Percentiles rank a stretch among this genome's conserved stretches.
Evolutionary conservation across 768 basidiomycete species (phyloP).

Genomic region (Rhizopogon vinicolor): DNA sequence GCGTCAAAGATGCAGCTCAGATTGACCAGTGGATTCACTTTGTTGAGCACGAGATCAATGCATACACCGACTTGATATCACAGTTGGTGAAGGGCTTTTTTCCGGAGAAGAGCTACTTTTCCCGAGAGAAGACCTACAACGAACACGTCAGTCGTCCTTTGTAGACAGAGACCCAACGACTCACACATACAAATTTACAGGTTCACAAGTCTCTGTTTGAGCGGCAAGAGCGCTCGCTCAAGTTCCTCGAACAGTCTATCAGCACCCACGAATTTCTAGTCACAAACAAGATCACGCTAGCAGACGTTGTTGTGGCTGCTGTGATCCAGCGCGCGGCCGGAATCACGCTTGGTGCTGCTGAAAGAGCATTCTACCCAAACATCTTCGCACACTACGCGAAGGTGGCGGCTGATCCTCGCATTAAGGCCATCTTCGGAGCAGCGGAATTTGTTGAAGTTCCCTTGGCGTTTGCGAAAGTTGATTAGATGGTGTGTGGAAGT

Average conservation of each 20-base stretch:
- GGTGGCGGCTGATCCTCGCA: slow-evolving; percentile 12
- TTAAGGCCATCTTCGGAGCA: slow-evolving; percentile 13
- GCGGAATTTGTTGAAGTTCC: slow-evolving; percentile 14
- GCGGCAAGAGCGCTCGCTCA: slow-evolving; percentile 18
- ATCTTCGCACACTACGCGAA: slow-evolving; percentile 22
- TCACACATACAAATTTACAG: slow-evolving; percentile 2
- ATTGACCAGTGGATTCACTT: slow-evolving; percentile 29
- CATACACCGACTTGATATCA: slow-evolving; percentile 15
- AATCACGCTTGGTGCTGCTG: slow-evolving; percentile 20
- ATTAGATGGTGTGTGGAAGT: not conserved
- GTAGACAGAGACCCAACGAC: not conserved
- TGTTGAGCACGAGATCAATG: slow-evolving; percentile 19
- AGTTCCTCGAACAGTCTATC: slow-evolving; percentile 19
- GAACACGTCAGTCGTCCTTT: slow-evolving; percentile 3
- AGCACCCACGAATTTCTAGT: slow-evolving; percentile 17
- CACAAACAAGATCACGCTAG: slow-evolving; percentile 18
- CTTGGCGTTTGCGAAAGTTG: slow-evolving; percentile 5
- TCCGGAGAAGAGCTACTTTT: not conserved
- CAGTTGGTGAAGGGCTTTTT: slow-evolving; percentile 10
- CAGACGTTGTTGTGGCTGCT: slow-evolving; percentile 19
- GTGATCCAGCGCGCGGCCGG: slow-evolving; percentile 16
- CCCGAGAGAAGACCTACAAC: slow-evolving; percentile 7
- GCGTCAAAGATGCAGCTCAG: slow-evolving; percentile 18
- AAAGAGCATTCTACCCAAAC: slow-evolving; percentile 21
- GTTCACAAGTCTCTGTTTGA: slow-evolving; percentile 10